Evolutionary conservation across 257 asterid genomes (phyloP), one percentile per base, ranked within the genome.

Genomic region (Ocimum tenuiflorum): DNA sequence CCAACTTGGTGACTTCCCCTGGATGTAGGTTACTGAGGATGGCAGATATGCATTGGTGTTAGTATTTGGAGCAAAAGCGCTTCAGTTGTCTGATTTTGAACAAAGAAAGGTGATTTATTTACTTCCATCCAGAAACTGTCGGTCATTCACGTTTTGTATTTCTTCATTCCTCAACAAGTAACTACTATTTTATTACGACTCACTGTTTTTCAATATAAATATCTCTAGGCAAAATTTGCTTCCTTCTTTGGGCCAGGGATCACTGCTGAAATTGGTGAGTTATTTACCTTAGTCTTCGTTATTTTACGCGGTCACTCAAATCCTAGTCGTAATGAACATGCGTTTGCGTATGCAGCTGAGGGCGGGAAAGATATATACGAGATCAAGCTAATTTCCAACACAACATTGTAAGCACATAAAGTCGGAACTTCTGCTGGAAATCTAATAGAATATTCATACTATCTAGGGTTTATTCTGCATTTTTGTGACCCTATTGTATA

Each of bases 231-330:
- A 38, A 94, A 94, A 66, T 88, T 94, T 60, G 74, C 97, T 24
- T 90, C 99, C 13, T 94, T 94, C 83, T 94, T 94, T 63, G 99
- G 99, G 43, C 97, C 99, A 0, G 97, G 99, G 62, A 77, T 94
- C 78, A 80, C 92, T 8, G 94, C 96, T 43, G 99, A 94, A 84
- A 74, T 94, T 15, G 86, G 97, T 90, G 78, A 81, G 85, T 66
- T 22, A 58, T 65, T 5, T 43, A 22, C 54, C 36, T 49, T 65
- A n/a, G 7, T 15, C n/a, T n/a, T n/a, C n/a, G n/a, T 51, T 45
- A 5, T 7, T 19, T 29, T 36, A n/a, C 48, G 43, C 15, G 18
- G 46, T 59, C 11, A 19, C 18, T 36, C 50, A 29, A 20, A 60
- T 35, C 35, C 60, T 5, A 51, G 29, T 42, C 23, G 41, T 69